A percentile compares a stretch with the other conserved stretches of the same genome.
Evolutionary conservation across 495 filamentous ascomycete genomes (phyloP).

Genomic region (Acidiella bohemica): DNA sequence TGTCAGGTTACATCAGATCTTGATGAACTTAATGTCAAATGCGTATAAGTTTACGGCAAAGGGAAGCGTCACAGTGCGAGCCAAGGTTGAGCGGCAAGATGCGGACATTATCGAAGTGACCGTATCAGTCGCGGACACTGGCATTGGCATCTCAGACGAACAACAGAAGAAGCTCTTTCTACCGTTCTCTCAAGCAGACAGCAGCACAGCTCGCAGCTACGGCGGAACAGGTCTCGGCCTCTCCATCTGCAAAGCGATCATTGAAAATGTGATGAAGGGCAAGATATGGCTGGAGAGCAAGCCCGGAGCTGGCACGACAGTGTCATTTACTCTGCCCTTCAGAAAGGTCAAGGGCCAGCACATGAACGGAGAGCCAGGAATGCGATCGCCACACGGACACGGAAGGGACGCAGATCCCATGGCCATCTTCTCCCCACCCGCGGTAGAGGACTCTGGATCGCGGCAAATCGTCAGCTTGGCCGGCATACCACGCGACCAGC

Average conservation of each 20-base stretch:
- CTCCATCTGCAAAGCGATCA: constrained; percentile 88
- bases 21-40: constrained; percentile 87
- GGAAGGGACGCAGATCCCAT: constrained; percentile 31
- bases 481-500: constrained; percentile 56
- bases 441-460: not conserved
- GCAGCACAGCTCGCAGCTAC: constrained; percentile 72
- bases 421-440: constrained; percentile 42
- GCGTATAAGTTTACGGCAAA: constrained; percentile 86
- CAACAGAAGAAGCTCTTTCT: constrained; percentile 75
- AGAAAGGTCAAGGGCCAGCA: constrained; percentile 52
- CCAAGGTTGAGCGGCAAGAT: constrained; percentile 54
- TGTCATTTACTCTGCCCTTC: constrained; percentile 72
- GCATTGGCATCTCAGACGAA: constrained; percentile 73
- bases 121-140: constrained; percentile 79
- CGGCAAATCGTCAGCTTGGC: constrained; percentile 42
- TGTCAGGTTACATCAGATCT: constrained; percentile 78
- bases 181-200: constrained; percentile 83
- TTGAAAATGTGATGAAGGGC: constrained; percentile 80
- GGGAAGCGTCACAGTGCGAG: constrained; percentile 69
- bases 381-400: not conserved
- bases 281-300: constrained; percentile 68
- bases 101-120: constrained; percentile 56
- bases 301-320: constrained; percentile 65
- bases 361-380: constrained; percentile 28
- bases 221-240: constrained; percentile 82